Conservation (phyloP, 208 protist genomes). For the Leishmania tropica region DNA sequence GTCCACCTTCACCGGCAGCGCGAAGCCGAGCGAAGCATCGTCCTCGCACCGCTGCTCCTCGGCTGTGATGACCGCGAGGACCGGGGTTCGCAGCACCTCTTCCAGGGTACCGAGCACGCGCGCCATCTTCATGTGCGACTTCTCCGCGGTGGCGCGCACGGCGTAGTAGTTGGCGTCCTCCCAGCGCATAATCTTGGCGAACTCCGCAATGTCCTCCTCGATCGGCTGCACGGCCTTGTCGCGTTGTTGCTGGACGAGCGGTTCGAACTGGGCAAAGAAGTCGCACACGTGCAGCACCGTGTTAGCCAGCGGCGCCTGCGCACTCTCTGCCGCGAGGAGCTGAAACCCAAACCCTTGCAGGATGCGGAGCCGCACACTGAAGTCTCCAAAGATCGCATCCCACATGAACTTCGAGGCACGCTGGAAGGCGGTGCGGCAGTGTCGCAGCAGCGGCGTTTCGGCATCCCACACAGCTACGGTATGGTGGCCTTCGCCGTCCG, state of each 20-base stretch:
- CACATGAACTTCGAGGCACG: conserved; percentile 83
- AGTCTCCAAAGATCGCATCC: conserved; percentile 79
- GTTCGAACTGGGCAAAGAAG: conserved; percentile 87
- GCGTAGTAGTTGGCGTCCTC: conserved; percentile 96
- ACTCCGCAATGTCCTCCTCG: conserved; percentile 89
- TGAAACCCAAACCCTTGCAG: conserved; percentile 72
- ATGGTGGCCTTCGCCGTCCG: background rate
- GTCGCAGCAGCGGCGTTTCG: conserved; percentile 17
- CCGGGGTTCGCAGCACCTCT: conserved; percentile 71
- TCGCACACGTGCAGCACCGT: conserved; percentile 75
- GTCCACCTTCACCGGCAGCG: conserved; percentile 16
- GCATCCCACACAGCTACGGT: conserved; percentile 24
- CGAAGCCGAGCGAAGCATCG: conserved; percentile 77
- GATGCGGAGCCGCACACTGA: conserved; percentile 63
- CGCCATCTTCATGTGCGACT: conserved; percentile 96
- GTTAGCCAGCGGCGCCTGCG: conserved; percentile 63
- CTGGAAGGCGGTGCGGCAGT: conserved; percentile 55
- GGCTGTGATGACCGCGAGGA: conserved; percentile 55
- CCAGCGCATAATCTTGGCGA: conserved; percentile 91
- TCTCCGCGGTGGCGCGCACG: conserved; percentile 93
- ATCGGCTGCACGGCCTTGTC: conserved; percentile 56
- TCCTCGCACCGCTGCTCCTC: conserved; percentile 89
- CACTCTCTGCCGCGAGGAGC: conserved; percentile 44
- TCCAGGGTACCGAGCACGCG: conserved; percentile 72
- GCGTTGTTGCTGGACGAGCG: conserved; percentile 47